Evolutionary conservation across 768 basidiomycete genomes (phyloP).

Genomic region (Amanita polypyramis): DNA sequence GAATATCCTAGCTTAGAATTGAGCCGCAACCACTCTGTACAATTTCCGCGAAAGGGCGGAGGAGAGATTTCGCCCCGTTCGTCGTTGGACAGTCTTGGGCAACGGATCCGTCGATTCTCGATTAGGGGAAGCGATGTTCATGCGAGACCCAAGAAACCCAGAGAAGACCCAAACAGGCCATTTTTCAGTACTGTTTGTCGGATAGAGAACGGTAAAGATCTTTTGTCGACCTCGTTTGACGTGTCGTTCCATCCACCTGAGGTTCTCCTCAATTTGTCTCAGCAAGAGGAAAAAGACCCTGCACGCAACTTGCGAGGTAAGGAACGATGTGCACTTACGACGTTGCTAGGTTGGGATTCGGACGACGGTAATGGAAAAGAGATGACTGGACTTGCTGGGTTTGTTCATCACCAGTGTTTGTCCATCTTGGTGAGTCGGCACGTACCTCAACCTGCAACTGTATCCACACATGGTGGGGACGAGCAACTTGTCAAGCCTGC

Average conservation of each 20-base stretch:
- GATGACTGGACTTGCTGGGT: conserved; percentile 41
- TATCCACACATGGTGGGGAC: conserved; percentile 5
- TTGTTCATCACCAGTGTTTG: conserved; percentile 48
- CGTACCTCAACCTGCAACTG: conserved; percentile 3
- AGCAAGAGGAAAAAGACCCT: conserved; percentile 33
- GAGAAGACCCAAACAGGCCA: conserved; percentile 15
- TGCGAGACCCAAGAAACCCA: conserved; percentile 5
- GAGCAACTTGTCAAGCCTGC: conserved; percentile 10
- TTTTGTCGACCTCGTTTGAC: conserved; percentile 46
- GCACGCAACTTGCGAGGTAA: conserved; percentile 38
- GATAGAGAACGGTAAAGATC: conserved; percentile 25
- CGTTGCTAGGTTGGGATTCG: conserved; percentile 53
- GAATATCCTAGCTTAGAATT: conserved; percentile 25
- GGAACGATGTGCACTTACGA: conserved; percentile 41
- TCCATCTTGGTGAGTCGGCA: conserved; percentile 29
- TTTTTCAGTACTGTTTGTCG: conserved; percentile 30
- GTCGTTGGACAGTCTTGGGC: conserved; percentile 19
- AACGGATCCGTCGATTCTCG: conserved; percentile 26
- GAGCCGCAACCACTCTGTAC: conserved; percentile 6
- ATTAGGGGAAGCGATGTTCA: conserved; percentile 20
- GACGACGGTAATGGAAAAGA: conserved; percentile 28
- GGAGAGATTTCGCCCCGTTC: conserved; percentile 13
- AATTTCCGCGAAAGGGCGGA: conserved; percentile 6
- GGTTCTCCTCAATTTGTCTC: conserved; percentile 38
- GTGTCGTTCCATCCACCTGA: conserved; percentile 36